phyloP scores from a whole-genome alignment of 2,329 filamentous ascomycete species.

The Zopfia rhizophila region DNA sequence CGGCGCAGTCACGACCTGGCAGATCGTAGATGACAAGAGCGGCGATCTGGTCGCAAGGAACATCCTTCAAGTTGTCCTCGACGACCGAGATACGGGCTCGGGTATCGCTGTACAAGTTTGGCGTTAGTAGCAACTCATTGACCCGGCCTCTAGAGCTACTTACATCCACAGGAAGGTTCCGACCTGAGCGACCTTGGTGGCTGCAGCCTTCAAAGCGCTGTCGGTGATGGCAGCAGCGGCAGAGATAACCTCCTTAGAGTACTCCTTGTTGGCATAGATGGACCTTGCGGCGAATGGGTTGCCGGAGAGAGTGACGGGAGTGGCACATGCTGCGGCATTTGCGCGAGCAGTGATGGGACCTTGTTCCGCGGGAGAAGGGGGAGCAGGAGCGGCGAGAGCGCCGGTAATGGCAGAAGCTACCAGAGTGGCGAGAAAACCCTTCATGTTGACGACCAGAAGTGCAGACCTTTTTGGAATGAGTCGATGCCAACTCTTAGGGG shows the following conservation, averaged over 20 bases:
- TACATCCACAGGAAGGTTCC: conserved; percentile 67
- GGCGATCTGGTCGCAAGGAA: conserved; percentile 61
- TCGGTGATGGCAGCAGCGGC: conserved; percentile 68
- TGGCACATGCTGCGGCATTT: conserved; percentile 42
- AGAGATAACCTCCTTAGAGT: conserved; percentile 63
- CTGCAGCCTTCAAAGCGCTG: conserved; percentile 62
- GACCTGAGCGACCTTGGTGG: conserved; percentile 59
- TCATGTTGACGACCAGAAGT: conserved; percentile 42
- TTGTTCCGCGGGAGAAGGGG: conserved; percentile 38
- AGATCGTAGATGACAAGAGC: conserved; percentile 72
- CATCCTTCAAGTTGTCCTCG: conserved; percentile 61
- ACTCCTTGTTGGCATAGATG: conserved; percentile 64
- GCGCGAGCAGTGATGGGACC: conserved; percentile 46
- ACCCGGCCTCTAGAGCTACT: conserved; percentile 36
- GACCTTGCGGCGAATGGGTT: conserved; percentile 64
- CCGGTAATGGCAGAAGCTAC: conserved; percentile 48
- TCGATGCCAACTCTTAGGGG: conserved; percentile 28
- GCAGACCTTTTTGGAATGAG: conserved; percentile 29
- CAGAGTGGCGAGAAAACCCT: conserved; percentile 45
- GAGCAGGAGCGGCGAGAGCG: conserved; percentile 42
- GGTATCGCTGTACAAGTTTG: conserved; percentile 57
- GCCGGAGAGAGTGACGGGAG: conserved; percentile 56
- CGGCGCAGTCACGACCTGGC: conserved; percentile 72
- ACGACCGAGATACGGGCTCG: conserved; percentile 61
- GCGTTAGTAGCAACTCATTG: background rate